Base-by-base conservation (phyloP, 805 yeast genomes). In the Cyberlindnera maclurae region DNA sequence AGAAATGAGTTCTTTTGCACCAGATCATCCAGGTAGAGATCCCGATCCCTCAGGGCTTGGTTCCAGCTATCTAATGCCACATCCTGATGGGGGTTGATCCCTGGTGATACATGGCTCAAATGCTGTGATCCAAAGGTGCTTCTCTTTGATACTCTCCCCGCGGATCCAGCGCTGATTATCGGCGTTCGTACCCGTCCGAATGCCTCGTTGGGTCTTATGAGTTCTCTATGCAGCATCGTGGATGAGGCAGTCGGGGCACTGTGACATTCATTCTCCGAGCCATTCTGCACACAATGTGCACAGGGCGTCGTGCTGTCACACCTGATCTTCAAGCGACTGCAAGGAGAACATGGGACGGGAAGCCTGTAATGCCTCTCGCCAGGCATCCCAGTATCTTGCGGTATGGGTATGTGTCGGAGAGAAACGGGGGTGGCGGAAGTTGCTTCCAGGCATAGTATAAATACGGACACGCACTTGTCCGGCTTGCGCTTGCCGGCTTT, bases 291-390 rank as follows among this genome's bases (percentile, higher is more conserved):
- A 40, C 54, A 50, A 12, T 44, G 39, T 13, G 46, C 18, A 27
- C 54, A 50, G 2, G 54, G 54, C 5, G 43, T 37, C 16, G 26
- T 20, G 35, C 47, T 50, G 28, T 46, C 50, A 34, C 54, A 46
- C 27, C 41, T 44, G 38, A 42, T 39, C 38, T 46, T 46, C 24
- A 46, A 41, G 10, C 51, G 16, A 24, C 39, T 43, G 33, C 54
- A 50, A 1, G 48, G 45, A 5, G 43, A 45, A 38, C 54, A 50
- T 3, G 52, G 34, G 29, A 20, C 24, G 24, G 24, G 24, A 5
- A 6, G 24, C 24, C 24, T 20, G 5, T 5, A 20, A 5, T 8
- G 24, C 24, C 24, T 5, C 24, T 20, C 24, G 24, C 24, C 24
- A 20, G 24, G 8, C 24, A 20, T 20, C 5, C 5, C 24, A 6